Conservation (phyloP, 208 protist genomes). For the Phytomonas sp. region DNA sequence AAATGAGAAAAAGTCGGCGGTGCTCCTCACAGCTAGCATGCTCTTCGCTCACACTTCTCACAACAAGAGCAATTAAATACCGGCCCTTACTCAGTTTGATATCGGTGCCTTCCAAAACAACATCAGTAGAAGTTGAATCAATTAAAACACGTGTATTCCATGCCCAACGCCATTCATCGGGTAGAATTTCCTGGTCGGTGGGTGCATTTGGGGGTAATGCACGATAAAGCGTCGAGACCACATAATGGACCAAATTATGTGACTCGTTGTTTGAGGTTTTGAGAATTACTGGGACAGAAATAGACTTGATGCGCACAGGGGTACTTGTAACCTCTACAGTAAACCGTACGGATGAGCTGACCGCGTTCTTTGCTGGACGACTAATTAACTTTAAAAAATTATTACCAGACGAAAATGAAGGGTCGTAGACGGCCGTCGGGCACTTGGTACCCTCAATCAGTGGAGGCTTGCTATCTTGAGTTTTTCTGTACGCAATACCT, state of each 20-base stretch:
- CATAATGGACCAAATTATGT: slow-evolving; percentile 9
- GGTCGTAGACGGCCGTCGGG: background rate
- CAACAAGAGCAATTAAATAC: slow-evolving; percentile 11
- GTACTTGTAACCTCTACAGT: slow-evolving; percentile 14
- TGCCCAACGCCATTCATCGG: slow-evolving; percentile 28
- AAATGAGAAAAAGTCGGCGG: slow-evolving; percentile 17
- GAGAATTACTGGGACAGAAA: background rate
- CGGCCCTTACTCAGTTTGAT: slow-evolving; percentile 7
- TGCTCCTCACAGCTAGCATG: slow-evolving; percentile 1
- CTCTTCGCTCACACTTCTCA: slow-evolving; percentile 4
- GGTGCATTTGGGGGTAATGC: background rate
- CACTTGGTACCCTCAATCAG: slow-evolving; percentile 34
- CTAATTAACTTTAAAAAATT: slow-evolving; percentile 9
- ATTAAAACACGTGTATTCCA: slow-evolving; percentile 47
- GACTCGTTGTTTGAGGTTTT: background rate
- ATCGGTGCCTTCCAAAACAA: slow-evolving; percentile 3
- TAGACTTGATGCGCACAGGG: slow-evolving; percentile 5
- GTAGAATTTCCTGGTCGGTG: background rate
- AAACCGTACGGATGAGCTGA: slow-evolving; percentile 13
- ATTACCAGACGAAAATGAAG: background rate
- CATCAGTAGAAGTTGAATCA: slow-evolving; percentile 8
- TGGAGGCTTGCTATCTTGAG: slow-evolving; percentile 39
- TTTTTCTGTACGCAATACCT: slow-evolving; percentile 76
- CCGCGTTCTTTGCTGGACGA: slow-evolving; percentile 1
- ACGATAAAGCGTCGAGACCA: slow-evolving; percentile 9